A percentile compares a stretch with the other conserved stretches of the same genome.
These are phyloP conservation scores for Curvularia lunata DNA, from an alignment of 2,329 filamentous ascomycete genomes.

Conservation along the genomic window DNA sequence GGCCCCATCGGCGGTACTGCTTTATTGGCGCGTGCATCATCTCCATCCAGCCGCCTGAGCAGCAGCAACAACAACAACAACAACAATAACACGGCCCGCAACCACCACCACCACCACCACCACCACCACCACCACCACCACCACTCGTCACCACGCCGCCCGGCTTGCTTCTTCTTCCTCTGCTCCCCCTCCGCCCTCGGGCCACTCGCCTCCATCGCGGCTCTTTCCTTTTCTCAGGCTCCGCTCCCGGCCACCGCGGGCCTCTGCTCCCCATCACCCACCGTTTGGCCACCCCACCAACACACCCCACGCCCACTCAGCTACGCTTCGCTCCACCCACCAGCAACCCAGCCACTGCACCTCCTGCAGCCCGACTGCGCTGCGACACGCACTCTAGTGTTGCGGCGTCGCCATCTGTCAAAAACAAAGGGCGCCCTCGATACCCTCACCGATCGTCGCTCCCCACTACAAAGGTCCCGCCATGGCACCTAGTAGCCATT, in stretches of 20 bases:
- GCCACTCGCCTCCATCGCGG: conserved; percentile 13
- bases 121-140: conserved; percentile 16
- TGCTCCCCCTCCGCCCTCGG: not conserved
- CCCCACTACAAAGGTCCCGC: conserved; percentile 6
- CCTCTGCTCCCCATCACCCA: conserved; percentile 17
- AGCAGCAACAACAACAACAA: not conserved
- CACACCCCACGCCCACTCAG: conserved; percentile 26
- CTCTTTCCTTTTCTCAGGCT: conserved; percentile 6
- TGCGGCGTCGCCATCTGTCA: conserved; percentile 13
- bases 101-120: not conserved
- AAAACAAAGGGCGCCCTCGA: not conserved
- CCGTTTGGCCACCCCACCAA: conserved; percentile 23
- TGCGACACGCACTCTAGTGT: conserved; percentile 10
- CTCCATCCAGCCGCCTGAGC: not conserved
- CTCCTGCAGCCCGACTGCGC: conserved; percentile 6
- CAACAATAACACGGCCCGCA: not conserved
- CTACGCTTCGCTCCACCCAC: conserved; percentile 15
- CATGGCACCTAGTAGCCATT: conserved; percentile 46
- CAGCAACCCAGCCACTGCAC: conserved; percentile 18
- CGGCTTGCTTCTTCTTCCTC: not conserved
- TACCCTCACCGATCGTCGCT: not conserved
- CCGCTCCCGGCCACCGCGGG: conserved; percentile 17
- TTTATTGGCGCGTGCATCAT: conserved; percentile 21
- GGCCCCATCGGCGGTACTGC: conserved; percentile 14
- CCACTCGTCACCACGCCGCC: conserved; percentile 6